Evolutionary conservation across 169 alveolate species (phyloP).

Genomic region (Pseudocohnilembus persalinus): DNA sequence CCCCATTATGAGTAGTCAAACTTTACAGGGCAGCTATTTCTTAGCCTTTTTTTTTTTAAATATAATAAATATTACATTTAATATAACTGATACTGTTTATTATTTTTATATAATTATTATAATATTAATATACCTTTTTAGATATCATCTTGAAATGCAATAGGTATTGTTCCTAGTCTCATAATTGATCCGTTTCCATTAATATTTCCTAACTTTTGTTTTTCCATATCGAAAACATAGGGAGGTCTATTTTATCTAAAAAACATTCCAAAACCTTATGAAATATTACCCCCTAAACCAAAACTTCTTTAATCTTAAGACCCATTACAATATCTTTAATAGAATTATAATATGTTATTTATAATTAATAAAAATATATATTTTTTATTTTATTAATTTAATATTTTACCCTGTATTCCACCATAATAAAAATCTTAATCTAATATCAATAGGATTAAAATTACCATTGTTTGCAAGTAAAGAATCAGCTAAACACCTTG

Average conservation of each 20-base stretch:
- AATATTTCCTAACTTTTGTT: not conserved
- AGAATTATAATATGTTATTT: no score
- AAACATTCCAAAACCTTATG: not conserved
- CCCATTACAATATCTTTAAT: not conserved
- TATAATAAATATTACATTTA: no score
- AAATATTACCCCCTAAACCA: not conserved
- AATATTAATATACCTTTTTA: no score
- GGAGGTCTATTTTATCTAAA: not conserved
- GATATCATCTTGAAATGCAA: not conserved
- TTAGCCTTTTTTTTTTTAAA: not conserved
- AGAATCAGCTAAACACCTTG: not conserved
- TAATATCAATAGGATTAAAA: not conserved
- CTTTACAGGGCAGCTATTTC: not conserved
- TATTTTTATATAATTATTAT: no score
- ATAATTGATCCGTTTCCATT: not conserved
- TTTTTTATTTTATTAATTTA: no score
- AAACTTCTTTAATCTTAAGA: not conserved
- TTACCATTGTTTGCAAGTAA: not conserved
- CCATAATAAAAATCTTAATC: not conserved
- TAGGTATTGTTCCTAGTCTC: not conserved
- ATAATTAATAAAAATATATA: no score
- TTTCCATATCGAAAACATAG: not conserved
- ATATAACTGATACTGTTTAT: no score
- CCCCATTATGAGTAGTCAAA: not conserved
- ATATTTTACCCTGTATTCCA: not conserved